phyloP scores from a whole-genome alignment of 495 filamentous ascomycete species.

The Hypoxylon fuscum region DNA sequence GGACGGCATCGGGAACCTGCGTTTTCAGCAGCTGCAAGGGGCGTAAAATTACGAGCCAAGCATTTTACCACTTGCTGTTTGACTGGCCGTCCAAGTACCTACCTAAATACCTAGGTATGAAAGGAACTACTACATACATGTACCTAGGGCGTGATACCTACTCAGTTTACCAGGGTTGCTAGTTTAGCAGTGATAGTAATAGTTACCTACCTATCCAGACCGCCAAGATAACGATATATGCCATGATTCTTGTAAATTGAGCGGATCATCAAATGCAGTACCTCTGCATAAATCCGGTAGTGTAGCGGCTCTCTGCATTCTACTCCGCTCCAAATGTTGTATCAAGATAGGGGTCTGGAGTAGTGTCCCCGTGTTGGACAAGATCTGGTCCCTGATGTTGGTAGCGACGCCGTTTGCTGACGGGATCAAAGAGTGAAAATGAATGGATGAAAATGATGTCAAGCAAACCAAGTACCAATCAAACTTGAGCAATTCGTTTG shows the following conservation, averaged over 20 bases:
- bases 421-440: not conserved
- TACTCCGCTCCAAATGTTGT: conserved; percentile 12
- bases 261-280: conserved; percentile 6
- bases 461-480: conserved; percentile 22
- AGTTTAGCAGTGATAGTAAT: not conserved
- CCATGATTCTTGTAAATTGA: not conserved
- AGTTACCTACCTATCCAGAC: not conserved
- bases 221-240: not conserved
- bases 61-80: conserved; percentile 5
- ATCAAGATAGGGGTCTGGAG: conserved; percentile 12
- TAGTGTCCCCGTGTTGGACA: conserved; percentile 20
- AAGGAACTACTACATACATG: too few relatives aligned
- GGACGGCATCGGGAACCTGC: conserved; percentile 38
- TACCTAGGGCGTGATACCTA: too few relatives aligned
- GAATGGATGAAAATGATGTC: not conserved
- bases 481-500: conserved; percentile 13
- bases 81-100: conserved; percentile 1
- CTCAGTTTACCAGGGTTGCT: not conserved
- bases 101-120: too few relatives aligned
- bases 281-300: conserved; percentile 14
- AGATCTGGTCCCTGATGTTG: conserved; percentile 24
- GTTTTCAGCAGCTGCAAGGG: conserved; percentile 35
- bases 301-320: conserved; percentile 26
- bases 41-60: conserved; percentile 30
- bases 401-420: conserved; percentile 20